Base-by-base conservation (phyloP, 2,329 filamentous ascomycete genomes). In the Colletotrichum graminicola region DNA sequence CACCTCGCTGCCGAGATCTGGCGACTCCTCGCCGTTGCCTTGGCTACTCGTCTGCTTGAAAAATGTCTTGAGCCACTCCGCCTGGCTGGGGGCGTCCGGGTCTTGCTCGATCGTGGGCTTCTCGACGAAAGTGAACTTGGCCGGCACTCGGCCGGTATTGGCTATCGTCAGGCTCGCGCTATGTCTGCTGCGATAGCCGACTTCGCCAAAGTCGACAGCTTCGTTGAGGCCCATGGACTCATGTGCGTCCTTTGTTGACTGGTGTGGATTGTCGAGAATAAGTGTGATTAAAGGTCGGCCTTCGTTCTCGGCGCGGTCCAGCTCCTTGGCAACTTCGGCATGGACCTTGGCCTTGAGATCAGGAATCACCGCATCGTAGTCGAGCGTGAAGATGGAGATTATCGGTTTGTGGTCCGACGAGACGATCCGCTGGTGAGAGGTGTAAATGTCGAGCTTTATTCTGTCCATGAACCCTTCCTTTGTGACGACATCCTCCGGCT, bases 391-490 rank as follows among this genome's bases (percentile, higher is more conserved):
- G 0, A 95, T 84, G 0, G 94, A 94, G 70, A 91, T 89, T 2
- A 99, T 83, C 0, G 96, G 97, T 79, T 99, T 99, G 81, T 99
- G 96, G 76, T 99, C 96, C 0, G 95, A 98, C 0, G 95, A 97
- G 21, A 93, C 88, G 32, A 99, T 91, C 23, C 93, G 88, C 80
- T 98, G 96, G 77, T 98, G 94, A 0, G 95, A 95, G 0, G 91
- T 90, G 79, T 99, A 99, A 69, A 93, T 81, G 66, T 90, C 88
- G 43, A 90, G 81, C 34, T 80, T 80, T 73, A 92, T 86, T 66
- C 82, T 82, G 74, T 91, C 89, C 3, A 80, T 75, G 66, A 85
- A 88, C 0, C 88, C 89, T 32, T 90, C 89, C 73, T 88, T 90
- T 0, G 89, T 90, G 3, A 85, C 77, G 1, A 89, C 84, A 5